Evolutionary conservation across 805 yeast genomes (phyloP).

Genomic region (Saccharomycopsis schoenii): DNA sequence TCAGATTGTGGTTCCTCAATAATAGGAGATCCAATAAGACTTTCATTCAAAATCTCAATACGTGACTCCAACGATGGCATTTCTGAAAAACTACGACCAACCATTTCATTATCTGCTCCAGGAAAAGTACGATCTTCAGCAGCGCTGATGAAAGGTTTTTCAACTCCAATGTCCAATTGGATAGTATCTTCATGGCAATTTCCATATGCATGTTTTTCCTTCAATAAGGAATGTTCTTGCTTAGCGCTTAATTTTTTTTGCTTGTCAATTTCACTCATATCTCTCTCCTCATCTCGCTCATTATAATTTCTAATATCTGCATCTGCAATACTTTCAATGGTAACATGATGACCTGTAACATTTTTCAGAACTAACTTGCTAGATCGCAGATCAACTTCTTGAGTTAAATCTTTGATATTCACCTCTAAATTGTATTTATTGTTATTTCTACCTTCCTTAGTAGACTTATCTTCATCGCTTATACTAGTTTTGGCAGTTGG

Average conservation of each 20-base stretch:
- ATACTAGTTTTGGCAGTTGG: no score
- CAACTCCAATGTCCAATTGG: no score
- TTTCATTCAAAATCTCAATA: not conserved
- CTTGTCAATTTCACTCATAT: not conserved
- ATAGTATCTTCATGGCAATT: no score
- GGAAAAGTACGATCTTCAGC: not conserved
- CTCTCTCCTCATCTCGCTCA: not conserved
- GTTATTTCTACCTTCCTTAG: no score
- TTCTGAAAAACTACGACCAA: no score
- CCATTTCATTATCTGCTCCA: not conserved
- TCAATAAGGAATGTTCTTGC: not conserved
- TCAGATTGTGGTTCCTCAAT: slow-evolving; percentile 1
- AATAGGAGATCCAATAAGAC: not conserved
- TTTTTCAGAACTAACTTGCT: not conserved
- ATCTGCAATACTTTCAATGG: not conserved
- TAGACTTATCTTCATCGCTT: no score
- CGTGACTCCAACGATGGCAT: not conserved
- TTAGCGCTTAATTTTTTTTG: not conserved
- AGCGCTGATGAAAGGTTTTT: not conserved
- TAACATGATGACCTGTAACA: not conserved
- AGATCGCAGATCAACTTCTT: not conserved
- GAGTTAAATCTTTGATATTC: no score
- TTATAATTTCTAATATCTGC: not conserved
- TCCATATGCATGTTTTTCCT: not conserved
- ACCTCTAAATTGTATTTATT: no score